Evolutionary conservation across 805 yeast species (phyloP).

Genomic region (Candida argentea): DNA sequence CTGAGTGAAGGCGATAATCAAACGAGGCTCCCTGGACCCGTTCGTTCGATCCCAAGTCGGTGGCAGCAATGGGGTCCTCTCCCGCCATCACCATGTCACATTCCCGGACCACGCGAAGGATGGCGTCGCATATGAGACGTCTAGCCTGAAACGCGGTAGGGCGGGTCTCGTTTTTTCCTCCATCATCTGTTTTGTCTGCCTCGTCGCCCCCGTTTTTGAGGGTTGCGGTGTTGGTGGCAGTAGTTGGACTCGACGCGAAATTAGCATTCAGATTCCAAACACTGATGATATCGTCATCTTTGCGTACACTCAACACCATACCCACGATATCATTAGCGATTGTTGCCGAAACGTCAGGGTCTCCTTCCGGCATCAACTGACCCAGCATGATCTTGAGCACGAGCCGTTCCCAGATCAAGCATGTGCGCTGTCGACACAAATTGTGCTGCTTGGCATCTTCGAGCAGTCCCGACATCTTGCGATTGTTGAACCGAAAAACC

Average conservation of each 20-base stretch:
- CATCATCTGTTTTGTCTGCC: conserved; percentile 6
- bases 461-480: conserved; percentile 7
- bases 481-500: conserved; percentile 41
- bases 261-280: conserved; percentile 51
- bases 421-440: conserved; percentile 23
- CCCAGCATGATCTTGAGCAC: conserved; percentile 44
- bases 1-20: conserved; percentile 39
- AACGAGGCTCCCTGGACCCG: conserved; percentile 36
- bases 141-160: conserved; percentile 35
- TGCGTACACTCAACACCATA: conserved; percentile 46
- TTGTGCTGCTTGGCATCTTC: conserved; percentile 10
- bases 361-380: conserved; percentile 30
- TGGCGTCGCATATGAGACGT: conserved; percentile 36
- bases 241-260: conserved; percentile 15
- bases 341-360: conserved; percentile 26
- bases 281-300: conserved; percentile 48
- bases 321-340: conserved; percentile 47
- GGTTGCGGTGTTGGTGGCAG: too few species aligned
- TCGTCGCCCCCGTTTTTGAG: too few species aligned
- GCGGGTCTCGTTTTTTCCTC: conserved; percentile 15
- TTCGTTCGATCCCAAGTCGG: conserved; percentile 27
- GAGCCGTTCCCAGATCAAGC: conserved; percentile 47
- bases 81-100: conserved; percentile 35
- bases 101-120: conserved; percentile 36
- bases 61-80: conserved; percentile 19